Evolutionary conservation across 176 grass and related monocot species (phyloP), one percentile per base, ranked within the genome.

Genomic region (Oryza longistaminata): DNA sequence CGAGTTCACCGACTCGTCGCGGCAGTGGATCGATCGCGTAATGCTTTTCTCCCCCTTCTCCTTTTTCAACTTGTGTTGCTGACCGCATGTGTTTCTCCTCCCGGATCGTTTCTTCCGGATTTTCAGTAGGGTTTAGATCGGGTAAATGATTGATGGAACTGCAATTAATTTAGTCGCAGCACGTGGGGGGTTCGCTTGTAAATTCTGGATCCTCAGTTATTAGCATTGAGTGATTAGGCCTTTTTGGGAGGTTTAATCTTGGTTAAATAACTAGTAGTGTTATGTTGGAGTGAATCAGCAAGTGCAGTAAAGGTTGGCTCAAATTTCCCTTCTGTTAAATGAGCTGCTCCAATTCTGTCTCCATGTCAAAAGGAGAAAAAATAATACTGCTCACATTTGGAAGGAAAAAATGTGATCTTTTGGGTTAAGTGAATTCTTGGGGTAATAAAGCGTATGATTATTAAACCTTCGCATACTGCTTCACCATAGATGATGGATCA

Each of bases 11-110:
- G 6, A 78, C 9, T 88, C 89, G 66, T 94, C 97, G 34, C 93
- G 14, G 79, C 71, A 89, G 82, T 99, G 97, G 97, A 91, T 99
- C 90, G 90, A 96, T 17, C 71, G 85, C 81, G 85, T 88, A 87
- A 87, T 64, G 40, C 77, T 34, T 6, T 37, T 6, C 64, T 24
- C 26, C 12, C 46, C 3, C 53, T 37, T 37, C 5, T 37, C 35
- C 71, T 9, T 3, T 21, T 21, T 46, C 61, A 11, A 39, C 24
- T n/a, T 1, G n/a, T n/a, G 25, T 7, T 1, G 22, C 26, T 22
- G 5, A 76, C 11, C 74, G 7, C 7, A 10, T 12, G 37, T 52
- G 45, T 50, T 16, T 21, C 29, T 11, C 11, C 1, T 37, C 21
- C 2, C 26, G 14, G 14, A 1, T n/a, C 7, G 40, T 22, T 2